Base-by-base conservation (phyloP, 2,329 filamentous ascomycete species). In the Alternaria brassicae region DNA sequence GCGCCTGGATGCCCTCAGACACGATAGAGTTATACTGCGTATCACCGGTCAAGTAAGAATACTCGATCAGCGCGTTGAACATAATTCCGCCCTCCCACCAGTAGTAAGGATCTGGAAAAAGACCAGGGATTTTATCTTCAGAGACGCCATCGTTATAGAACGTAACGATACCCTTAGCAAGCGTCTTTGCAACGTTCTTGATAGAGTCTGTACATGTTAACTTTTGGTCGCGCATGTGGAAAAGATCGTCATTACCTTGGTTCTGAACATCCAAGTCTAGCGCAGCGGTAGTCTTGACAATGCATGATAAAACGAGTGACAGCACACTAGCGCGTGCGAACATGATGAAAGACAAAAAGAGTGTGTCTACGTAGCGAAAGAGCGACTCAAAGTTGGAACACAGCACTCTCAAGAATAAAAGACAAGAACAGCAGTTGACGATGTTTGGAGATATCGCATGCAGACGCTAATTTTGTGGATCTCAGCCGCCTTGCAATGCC, bases 11-110 rank as follows among this genome's bases (percentile, higher is more conserved):
- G 81, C 70, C 74, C 45, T 75, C 67, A 7, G 72, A 79, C 10
- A 79, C 71, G 28, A 75, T 66, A 3, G 65, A 50, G 45, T 81
- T 75, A 69, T 79, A 82, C 56, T 74, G 72, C 0, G 63, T 69
- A 56, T 83, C 80, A 28, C 77, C 73, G 1, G 80, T 82, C 59
- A 82, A 78, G 6, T 74, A 69, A 60, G 74, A 79, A 62, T 82
- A 81, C 36, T 80, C 78, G 28, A 74, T 54, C 13, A 75, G 13
- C 3, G 56, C 58, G 32, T 67, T 64, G 58, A 68, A 71, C 1
- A 68, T 58, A 1, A 63, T 48, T 4, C 70, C 71, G 2, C 62
- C 51, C 52, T 73, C 68, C 66, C 64, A 69, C 58, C 61, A 73
- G 48, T 62, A 72, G 52, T 69, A 71, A 5, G 52, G 48, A 2